Evolutionary conservation across 2,329 filamentous ascomycete genomes (phyloP).

Genomic region (Xylaria sp.): DNA sequence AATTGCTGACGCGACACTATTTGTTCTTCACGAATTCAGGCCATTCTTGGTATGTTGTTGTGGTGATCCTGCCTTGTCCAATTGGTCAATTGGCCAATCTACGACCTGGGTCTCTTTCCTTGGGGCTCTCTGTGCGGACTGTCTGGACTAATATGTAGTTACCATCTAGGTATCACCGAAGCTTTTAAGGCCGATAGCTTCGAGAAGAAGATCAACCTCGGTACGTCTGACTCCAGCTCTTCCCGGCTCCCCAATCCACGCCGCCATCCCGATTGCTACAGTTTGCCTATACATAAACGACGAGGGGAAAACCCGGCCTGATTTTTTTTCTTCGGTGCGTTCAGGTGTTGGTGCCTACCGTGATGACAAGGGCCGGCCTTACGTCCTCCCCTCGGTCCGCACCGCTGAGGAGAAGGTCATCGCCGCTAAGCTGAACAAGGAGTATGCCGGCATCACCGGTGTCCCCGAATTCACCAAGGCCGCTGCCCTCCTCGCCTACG

Average conservation of each 20-base stretch:
- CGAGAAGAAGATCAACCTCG: constrained; percentile 97
- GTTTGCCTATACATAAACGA: constrained; percentile 33
- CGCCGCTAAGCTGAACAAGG: constrained; percentile 85
- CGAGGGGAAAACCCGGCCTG: neutral
- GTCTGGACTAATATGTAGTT: constrained; percentile 36
- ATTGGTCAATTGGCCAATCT: neutral
- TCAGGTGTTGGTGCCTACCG: constrained; percentile 96
- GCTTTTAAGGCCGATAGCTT: constrained; percentile 98
- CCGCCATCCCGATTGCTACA: constrained; percentile 1
- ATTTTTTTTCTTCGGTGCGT: constrained; percentile 8
- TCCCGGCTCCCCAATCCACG: neutral
- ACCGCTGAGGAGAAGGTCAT: constrained; percentile 90
- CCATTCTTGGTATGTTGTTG: constrained; percentile 75
- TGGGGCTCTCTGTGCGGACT: constrained; percentile 38
- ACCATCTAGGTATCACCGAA: constrained; percentile 82
- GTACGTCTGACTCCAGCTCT: constrained; percentile 57
- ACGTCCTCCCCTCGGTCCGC: constrained; percentile 93
- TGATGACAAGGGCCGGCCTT: constrained; percentile 97
- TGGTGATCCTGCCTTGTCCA: neutral
- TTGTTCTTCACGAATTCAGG: constrained; percentile 59
- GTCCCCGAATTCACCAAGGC: constrained; percentile 93
- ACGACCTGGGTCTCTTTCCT: neutral
- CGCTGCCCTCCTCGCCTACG: constrained; percentile 91
- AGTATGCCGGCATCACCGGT: constrained; percentile 98
- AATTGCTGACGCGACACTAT: constrained; percentile 36